Conservation (phyloP, 2,329 filamentous ascomycete genomes). For the Fusarium sterilihyphosum region DNA sequence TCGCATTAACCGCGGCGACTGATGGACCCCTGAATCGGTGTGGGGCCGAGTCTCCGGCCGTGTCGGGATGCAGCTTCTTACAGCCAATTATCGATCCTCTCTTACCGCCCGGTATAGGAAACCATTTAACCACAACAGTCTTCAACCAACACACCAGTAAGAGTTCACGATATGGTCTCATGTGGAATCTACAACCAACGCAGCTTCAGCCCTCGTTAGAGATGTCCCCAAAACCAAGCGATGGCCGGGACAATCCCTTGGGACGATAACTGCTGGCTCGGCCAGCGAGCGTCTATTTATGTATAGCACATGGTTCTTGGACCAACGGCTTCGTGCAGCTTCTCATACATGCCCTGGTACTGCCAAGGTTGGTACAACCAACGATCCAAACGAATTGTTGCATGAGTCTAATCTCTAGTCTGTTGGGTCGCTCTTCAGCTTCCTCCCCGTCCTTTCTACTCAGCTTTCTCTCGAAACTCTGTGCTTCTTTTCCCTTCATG, state of each 20-base stretch:
- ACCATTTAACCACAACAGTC: background rate
- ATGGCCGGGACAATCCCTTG: background rate
- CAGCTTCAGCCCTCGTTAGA: background rate
- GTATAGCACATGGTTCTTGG: background rate
- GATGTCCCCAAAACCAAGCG: background rate
- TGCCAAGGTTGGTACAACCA: background rate
- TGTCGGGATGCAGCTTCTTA: background rate
- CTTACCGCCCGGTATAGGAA: background rate
- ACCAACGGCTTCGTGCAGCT: background rate
- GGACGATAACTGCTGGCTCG: background rate
- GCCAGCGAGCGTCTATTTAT: background rate
- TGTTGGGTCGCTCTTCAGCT: background rate
- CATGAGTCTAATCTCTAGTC: background rate
- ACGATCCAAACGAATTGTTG: background rate
- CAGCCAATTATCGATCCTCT: background rate
- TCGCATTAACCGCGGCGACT: background rate
- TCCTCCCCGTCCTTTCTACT: background rate
- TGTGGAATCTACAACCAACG: background rate
- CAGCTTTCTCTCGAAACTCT: background rate
- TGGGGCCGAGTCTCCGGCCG: background rate
- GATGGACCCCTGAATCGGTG: background rate
- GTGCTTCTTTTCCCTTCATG: background rate
- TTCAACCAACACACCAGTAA: background rate
- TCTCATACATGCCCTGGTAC: background rate
- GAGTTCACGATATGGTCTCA: background rate